Percentiles rank a stretch among this genome's conserved stretches.
Conservation (phyloP, 805 yeast genomes). For the Candida nanaspora region DNA sequence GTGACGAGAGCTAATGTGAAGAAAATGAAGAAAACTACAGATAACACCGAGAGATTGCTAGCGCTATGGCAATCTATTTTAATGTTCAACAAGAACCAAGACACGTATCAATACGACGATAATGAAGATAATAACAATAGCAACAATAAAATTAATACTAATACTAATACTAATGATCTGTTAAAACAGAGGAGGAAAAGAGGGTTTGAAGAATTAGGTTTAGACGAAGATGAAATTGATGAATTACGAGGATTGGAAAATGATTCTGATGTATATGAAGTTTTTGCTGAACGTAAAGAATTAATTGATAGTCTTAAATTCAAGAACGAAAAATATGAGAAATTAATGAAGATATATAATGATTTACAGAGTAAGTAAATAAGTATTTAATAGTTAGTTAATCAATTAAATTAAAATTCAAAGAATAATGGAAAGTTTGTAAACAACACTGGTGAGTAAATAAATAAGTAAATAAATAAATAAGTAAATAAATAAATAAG, state of each 20-base stretch:
- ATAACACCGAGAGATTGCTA: neutral
- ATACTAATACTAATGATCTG: neutral
- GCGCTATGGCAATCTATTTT: neutral
- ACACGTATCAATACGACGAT: neutral
- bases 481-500: conserved; percentile 10
- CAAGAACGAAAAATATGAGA: neutral
- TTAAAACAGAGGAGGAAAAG: neutral
- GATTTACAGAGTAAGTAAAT: neutral
- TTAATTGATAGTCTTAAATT: neutral
- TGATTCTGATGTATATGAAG: neutral
- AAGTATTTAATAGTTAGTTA: neutral
- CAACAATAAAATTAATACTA: neutral
- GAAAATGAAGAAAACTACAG: neutral
- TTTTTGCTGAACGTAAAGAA: neutral
- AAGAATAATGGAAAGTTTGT: too few relatives aligned
- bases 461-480: conserved; percentile 4
- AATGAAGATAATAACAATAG: neutral
- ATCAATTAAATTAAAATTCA: too few relatives aligned
- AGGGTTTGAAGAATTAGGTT: neutral
- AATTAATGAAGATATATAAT: neutral
- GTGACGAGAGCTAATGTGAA: neutral
- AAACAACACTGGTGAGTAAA: neutral
- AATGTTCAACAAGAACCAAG: neutral
- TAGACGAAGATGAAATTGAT: neutral
- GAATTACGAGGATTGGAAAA: neutral